Percentiles rank a stretch among this genome's conserved stretches.
These are phyloP conservation scores for Cercospora nicotianae DNA, from an alignment of 2,329 filamentous ascomycete genomes.

Conservation along the genomic window DNA sequence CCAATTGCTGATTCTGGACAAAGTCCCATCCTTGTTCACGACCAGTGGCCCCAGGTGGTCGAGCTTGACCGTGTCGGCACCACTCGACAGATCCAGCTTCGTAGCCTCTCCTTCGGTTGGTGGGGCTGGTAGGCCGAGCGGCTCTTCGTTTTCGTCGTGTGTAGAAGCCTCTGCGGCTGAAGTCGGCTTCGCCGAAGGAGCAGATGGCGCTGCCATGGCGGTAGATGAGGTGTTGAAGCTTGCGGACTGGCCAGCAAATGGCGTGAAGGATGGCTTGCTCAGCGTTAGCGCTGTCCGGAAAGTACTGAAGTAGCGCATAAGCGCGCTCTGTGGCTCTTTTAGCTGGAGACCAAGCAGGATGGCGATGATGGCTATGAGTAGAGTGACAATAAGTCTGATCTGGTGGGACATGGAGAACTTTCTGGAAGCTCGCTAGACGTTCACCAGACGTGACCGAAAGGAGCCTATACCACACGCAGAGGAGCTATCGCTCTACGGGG, in stretches of 20 bases:
- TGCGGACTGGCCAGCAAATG: constrained; percentile 3
- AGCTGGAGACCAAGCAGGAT: constrained; percentile 11
- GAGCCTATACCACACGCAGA: not conserved
- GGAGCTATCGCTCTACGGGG: not conserved
- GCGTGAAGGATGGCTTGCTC: constrained; percentile 9
- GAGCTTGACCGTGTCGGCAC: constrained; percentile 53
- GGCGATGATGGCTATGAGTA: constrained; percentile 1
- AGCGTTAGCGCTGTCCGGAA: not conserved
- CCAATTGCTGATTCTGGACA: constrained; percentile 74
- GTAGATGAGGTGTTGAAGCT: not conserved
- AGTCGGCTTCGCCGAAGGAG: not conserved
- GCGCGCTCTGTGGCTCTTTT: constrained; percentile 10
- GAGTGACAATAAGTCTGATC: not conserved
- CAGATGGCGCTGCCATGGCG: not conserved
- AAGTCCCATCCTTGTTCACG: constrained; percentile 69
- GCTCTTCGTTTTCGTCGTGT: constrained; percentile 8
- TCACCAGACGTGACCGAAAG: not conserved
- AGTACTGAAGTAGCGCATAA: constrained; percentile 16
- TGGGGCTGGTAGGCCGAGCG: constrained; percentile 29
- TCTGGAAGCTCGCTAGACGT: not conserved
- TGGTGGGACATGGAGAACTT: constrained; percentile 18
- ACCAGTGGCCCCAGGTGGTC: constrained; percentile 72
- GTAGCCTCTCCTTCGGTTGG: constrained; percentile 35
- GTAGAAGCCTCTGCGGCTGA: not conserved
- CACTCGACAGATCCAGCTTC: constrained; percentile 39